phyloP scores from a whole-genome alignment of 1,284 basidiomycete species.

The Rhodotorula sp. region DNA sequence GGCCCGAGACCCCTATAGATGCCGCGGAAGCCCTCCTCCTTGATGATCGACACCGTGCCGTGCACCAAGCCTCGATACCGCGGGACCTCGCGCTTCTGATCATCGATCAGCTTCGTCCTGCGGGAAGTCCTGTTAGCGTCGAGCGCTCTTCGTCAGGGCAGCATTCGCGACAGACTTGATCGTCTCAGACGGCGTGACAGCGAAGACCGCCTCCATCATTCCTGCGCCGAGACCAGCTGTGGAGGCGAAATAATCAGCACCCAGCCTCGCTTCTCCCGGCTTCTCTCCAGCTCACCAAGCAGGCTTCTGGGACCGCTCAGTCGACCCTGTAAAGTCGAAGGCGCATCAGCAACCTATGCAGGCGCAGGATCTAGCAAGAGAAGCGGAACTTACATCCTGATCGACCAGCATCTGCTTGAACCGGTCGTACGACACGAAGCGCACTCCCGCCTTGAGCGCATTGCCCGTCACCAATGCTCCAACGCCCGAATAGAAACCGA shows the following conservation, averaged over 20 bases:
- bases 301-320: slow-evolving; percentile 79
- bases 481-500: slow-evolving; percentile 47
- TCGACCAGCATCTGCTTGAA: slow-evolving; percentile 85
- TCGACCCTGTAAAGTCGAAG: slow-evolving; percentile 65
- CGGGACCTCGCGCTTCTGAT: slow-evolving; percentile 78
- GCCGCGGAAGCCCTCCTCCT: slow-evolving; percentile 71
- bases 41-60: slow-evolving; percentile 76
- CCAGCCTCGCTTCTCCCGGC: not conserved
- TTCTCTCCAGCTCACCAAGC: slow-evolving; percentile 58
- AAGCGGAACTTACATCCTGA: slow-evolving; percentile 58
- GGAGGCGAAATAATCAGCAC: slow-evolving; percentile 2
- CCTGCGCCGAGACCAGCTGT: slow-evolving; percentile 90
- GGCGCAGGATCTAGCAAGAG: not conserved
- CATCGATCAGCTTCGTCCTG: slow-evolving; percentile 97
- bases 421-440: slow-evolving; percentile 91
- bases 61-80: slow-evolving; percentile 85
- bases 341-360: not conserved
- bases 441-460: slow-evolving; percentile 84
- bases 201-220: slow-evolving; percentile 88
- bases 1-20: slow-evolving; percentile 92
- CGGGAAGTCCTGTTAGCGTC: too few species aligned
- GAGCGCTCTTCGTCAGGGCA: slow-evolving; percentile 10
- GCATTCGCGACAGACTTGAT: slow-evolving; percentile 68
- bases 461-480: slow-evolving; percentile 85
- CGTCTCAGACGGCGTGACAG: slow-evolving; percentile 95